phyloP scores from a whole-genome alignment of 2,329 filamentous ascomycete species.

The Cladosporium sp. region DNA sequence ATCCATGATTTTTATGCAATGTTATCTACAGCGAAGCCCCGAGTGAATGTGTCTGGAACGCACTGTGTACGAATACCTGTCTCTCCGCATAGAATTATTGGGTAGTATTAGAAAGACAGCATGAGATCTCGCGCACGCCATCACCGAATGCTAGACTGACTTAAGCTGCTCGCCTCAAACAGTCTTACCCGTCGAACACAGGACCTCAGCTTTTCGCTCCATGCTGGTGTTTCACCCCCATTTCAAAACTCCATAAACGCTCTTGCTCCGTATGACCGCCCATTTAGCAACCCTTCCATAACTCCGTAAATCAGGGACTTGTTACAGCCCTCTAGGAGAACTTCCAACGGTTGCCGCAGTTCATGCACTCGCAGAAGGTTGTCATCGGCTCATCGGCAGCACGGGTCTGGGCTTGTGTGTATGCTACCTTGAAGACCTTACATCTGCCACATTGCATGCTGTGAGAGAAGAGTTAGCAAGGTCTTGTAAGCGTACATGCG shows the following conservation, averaged over 20 bases:
- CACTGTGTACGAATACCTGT: not conserved
- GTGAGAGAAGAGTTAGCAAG: slow-evolving; percentile 51
- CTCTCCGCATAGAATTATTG: not conserved
- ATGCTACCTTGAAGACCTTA: slow-evolving; percentile 90
- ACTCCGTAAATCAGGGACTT: not conserved
- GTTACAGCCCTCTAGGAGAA: slow-evolving; percentile 38
- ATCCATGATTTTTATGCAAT: not conserved
- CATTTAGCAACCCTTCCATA: not conserved
- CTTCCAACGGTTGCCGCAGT: slow-evolving; percentile 56
- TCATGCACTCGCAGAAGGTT: slow-evolving; percentile 58
- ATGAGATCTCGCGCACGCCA: not conserved
- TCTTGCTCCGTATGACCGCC: slow-evolving; percentile 10
- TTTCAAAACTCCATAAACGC: slow-evolving; percentile 18
- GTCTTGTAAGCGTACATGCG: no score
- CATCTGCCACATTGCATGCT: slow-evolving; percentile 89
- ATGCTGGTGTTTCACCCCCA: not conserved
- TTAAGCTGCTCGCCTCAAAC: not conserved
- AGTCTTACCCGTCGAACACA: not conserved
- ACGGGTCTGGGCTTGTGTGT: slow-evolving; percentile 93
- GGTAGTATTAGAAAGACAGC: not conserved
- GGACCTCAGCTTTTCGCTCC: not conserved
- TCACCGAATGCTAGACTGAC: not conserved
- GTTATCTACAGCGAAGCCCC: not conserved
- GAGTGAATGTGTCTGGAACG: not conserved
- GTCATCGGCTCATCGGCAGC: slow-evolving; percentile 87